Base-by-base conservation (phyloP, 2,329 filamentous ascomycete species). In the Cladosporium sp. region DNA sequence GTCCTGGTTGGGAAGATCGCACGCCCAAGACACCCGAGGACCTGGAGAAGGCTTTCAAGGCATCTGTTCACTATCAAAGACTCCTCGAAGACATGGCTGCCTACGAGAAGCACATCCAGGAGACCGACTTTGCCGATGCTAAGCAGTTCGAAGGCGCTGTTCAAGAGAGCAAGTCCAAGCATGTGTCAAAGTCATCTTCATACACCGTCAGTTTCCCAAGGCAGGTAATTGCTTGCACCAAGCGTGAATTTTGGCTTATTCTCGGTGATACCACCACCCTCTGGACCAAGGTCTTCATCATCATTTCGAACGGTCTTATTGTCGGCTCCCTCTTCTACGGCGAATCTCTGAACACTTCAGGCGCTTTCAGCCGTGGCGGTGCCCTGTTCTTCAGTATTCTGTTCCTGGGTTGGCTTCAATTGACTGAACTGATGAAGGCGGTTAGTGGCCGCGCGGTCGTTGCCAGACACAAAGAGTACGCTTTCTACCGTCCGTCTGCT, bases 241-340 rank as follows among this genome's bases (percentile, higher is more conserved):
- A 85, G 64, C 83, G 90, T 42, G 89, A 94, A 72, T 86, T 90
- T 60, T 92, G 89, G 87, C 81, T 95, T 30, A 83, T 92, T 28
- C 82, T 84, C 69, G 89, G 89, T 39, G 89, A 95, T 73, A 86
- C 82, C 60, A 86, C 85, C 0, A 88, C 88, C 0, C 79, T 94
- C 1, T 87, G 86, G 71, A 93, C 89, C 40, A 94, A 93, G 65
- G 81, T 88, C 60, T 88, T 91, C 73, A 90, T 91, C 69, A 89
- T 92, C 66, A 74, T 93, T 59, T 82, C 87, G 59, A 89, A 90
- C 70, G 83, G 75, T 58, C 79, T 95, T 9, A 89, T 95, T 61
- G 86, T 92, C 56, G 88, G 89, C 1, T 90, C 87, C 2, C 78
- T 94, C 17, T 94, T 94, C 74, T 90, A 91, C 66, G 89, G 84